Evolutionary conservation across 441 rosid genomes (phyloP).

Genomic region (Isatis lusitanica): DNA sequence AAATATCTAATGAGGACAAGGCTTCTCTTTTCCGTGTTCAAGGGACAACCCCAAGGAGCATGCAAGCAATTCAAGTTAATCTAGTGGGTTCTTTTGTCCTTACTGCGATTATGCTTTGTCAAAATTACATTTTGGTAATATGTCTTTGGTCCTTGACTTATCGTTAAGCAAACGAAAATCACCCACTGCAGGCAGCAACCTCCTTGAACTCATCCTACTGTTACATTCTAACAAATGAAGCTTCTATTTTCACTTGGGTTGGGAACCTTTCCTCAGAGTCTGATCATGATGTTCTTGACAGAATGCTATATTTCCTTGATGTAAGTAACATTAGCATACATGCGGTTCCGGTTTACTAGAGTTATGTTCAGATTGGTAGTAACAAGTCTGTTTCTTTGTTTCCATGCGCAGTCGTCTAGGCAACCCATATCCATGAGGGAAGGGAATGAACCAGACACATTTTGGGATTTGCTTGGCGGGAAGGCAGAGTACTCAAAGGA

Average conservation of each 20-base stretch:
- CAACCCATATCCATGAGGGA: conserved; percentile 74
- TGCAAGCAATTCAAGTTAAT: conserved; percentile 89
- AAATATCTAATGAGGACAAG: conserved; percentile 51
- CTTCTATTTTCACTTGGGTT: conserved; percentile 67
- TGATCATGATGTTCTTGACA: conserved; percentile 77
- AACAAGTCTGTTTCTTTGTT: conserved; percentile 1
- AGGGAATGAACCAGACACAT: conserved; percentile 77
- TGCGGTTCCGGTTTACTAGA: not conserved
- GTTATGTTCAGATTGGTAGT: not conserved
- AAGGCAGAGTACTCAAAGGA: conserved; percentile 73
- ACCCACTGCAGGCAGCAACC: conserved; percentile 56
- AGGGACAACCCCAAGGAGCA: conserved; percentile 58
- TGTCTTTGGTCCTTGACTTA: not conserved
- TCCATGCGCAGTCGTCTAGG: conserved; percentile 56
- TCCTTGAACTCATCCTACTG: conserved; percentile 81
- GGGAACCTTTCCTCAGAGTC: conserved; percentile 63
- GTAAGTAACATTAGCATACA: conserved; percentile 38
- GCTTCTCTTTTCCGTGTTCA: conserved; percentile 74
- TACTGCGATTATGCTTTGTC: not conserved
- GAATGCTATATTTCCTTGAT: conserved; percentile 69
- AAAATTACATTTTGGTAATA: not conserved
- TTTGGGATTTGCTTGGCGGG: conserved; percentile 87
- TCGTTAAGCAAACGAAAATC: not conserved
- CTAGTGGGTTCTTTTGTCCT: conserved; percentile 39
- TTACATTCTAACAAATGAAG: conserved; percentile 67